Conservation (phyloP, 495 filamentous ascomycete species). For the Annulohypoxylon maeteangense region DNA sequence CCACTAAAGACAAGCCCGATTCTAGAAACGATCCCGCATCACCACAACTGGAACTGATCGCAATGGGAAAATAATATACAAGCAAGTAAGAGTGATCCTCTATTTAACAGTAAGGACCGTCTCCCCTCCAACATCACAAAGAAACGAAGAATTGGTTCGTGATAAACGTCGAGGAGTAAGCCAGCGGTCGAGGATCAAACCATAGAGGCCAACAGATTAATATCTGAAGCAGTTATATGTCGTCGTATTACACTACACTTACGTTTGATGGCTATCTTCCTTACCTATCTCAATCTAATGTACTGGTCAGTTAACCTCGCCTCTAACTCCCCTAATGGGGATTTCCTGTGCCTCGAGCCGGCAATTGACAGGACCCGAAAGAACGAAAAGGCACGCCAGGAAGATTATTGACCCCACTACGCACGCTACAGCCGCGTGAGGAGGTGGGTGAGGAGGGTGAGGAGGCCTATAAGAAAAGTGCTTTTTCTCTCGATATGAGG, state of each 20-base stretch:
- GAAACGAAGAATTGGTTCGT: slow-evolving; percentile 23
- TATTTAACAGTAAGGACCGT: slow-evolving; percentile 4
- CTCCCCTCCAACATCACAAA: slow-evolving; percentile 22
- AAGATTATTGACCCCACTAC: slow-evolving; percentile 39
- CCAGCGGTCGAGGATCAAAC: slow-evolving; percentile 9
- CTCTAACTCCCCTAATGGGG: slow-evolving; percentile 35
- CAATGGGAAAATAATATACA: slow-evolving; percentile 11
- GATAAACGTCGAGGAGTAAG: slow-evolving; percentile 21
- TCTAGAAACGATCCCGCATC: slow-evolving; percentile 33
- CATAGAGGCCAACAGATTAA: slow-evolving; percentile 19
- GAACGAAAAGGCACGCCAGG: slow-evolving; percentile 21
- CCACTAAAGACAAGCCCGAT: slow-evolving; percentile 17
- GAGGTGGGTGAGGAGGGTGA: slow-evolving; percentile 30
- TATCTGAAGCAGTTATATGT: slow-evolving; percentile 25
- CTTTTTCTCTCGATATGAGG: slow-evolving; percentile 16
- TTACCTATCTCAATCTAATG: slow-evolving; percentile 20
- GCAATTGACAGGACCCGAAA: slow-evolving; percentile 38
- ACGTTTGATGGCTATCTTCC: slow-evolving; percentile 25
- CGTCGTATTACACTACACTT: slow-evolving; percentile 29
- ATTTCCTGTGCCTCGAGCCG: slow-evolving; percentile 29
- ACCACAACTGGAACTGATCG: slow-evolving; percentile 29
- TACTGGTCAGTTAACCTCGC: slow-evolving; percentile 40
- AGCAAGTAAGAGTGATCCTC: slow-evolving; percentile 5
- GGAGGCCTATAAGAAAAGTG: slow-evolving; percentile 25
- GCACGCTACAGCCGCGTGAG: slow-evolving; percentile 24